Conservation (phyloP, 441 rosid genomes). For the Jatropha multifida region DNA sequence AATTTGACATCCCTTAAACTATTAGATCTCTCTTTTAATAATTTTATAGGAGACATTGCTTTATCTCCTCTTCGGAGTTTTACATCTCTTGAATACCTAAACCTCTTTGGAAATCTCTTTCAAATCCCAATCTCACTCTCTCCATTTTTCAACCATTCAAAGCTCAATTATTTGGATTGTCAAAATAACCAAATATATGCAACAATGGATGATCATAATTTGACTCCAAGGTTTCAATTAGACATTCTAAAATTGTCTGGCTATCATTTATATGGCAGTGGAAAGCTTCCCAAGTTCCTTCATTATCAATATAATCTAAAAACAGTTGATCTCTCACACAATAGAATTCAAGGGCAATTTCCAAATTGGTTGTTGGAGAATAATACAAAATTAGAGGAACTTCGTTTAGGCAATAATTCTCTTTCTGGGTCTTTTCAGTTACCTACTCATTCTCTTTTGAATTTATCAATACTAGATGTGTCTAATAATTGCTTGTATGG, state of each 20-base stretch:
- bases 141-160: conserved; percentile 22
- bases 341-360: conserved; percentile 16
- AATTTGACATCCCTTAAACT: conserved; percentile 11
- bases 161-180: conserved; percentile 13
- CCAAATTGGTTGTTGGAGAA: conserved; percentile 1
- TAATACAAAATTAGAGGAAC: neutral
- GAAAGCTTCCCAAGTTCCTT: conserved; percentile 27
- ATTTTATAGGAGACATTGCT: conserved; percentile 11
- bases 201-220: neutral
- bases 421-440: neutral
- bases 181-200: conserved; percentile 3
- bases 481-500: neutral
- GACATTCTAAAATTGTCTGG: neutral
- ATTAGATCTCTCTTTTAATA: conserved; percentile 8
- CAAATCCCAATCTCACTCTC: too few species aligned
- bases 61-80: neutral
- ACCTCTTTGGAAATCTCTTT: too few species aligned
- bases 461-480: neutral
- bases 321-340: conserved; percentile 3
- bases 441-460: conserved; percentile 10
- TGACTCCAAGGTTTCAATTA: conserved; percentile 15
- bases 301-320: conserved; percentile 21
- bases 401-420: neutral
- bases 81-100: too few species aligned
- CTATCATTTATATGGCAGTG: neutral